Percentiles rank a stretch among this genome's conserved stretches.
Conservation (phyloP, 2,329 filamentous ascomycete species). For the Colletotrichum echinochloae region DNA sequence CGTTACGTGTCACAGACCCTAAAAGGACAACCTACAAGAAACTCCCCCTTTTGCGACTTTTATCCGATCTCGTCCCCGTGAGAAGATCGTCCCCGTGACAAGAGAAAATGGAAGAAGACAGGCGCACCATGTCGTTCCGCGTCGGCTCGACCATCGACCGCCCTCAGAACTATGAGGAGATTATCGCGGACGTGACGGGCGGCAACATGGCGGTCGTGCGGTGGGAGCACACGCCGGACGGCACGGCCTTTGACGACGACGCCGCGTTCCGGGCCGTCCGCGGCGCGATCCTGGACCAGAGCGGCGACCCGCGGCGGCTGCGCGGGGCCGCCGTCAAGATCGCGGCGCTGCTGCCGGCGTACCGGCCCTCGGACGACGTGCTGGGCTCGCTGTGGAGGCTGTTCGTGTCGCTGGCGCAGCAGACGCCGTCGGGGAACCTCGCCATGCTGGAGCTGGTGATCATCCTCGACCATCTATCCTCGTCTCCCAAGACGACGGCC, state of each 20-base stretch:
- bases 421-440: conserved; percentile 35
- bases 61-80: background rate
- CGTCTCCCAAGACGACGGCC: conserved; percentile 35
- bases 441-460: conserved; percentile 37
- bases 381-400: conserved; percentile 34
- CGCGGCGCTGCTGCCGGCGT: conserved; percentile 12
- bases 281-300: background rate
- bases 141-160: background rate
- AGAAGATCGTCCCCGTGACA: background rate
- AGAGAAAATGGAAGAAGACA: background rate
- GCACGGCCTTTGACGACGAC: conserved; percentile 17
- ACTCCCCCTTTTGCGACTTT: background rate
- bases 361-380: conserved; percentile 4
- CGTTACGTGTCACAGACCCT: conserved; percentile 3
- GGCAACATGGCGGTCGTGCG: conserved; percentile 1
- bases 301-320: conserved; percentile 22
- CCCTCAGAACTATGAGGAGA: background rate
- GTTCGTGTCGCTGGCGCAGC: conserved; percentile 39
- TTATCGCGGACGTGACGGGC: background rate
- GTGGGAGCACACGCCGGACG: conserved; percentile 16
- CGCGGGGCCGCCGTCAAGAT: conserved; percentile 8
- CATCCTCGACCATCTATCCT: conserved; percentile 23
- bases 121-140: background rate
- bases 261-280: conserved; percentile 17
- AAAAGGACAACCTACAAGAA: background rate